Evolutionary conservation across 768 basidiomycete genomes (phyloP), one percentile per base, ranked within the genome.

Genomic region (Pilatotrama ljubarskyi): DNA sequence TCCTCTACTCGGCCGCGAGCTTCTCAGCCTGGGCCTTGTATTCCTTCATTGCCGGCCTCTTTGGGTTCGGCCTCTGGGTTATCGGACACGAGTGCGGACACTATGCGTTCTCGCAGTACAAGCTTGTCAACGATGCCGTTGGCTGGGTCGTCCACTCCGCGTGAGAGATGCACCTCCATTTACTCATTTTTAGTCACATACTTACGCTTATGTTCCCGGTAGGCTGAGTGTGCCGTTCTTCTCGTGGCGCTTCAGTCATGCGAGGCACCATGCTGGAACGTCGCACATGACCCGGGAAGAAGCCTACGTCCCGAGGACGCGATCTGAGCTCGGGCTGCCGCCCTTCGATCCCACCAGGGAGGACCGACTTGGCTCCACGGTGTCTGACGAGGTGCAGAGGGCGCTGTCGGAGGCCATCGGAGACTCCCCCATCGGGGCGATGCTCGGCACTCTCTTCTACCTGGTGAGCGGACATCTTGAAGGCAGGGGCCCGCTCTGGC

Each of bases 71-170:
- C 61, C 78, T 98, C 47, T 98, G 95, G 95, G 88, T 94, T 63
- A 78, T 95, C 60, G 95, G 87, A 40, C 94, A 96, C 70, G 94
- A 97, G 75, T 95, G 93, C 66, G 96, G 96, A 26, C 96, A 98
- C 73, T 93, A 95, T 72, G 90, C 91, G 0, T 98, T 93, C 80
- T 97, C 95, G 1, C 86, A 93, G 64, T 94, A 87, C 49, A 95
- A 95, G 78, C 71, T 78, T 25, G 81, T 97, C 74, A 98, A 98
- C 80, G 91, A 97, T 80, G 75, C 84, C 42, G 90, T 94, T 54
- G 96, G 96, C 14, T 95, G 90, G 88, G 70, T 96, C 57, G 79
- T 98, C 25, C 95, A 97, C 74, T 95, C 94, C 43, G 83, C 81
- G 91, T 93, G 70, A 61, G 88, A 69, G 36, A 61, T 52, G 46